These are phyloP conservation scores for Nicotiana paniculata DNA, from an alignment of 257 asterid species.

Conservation along the genomic window DNA sequence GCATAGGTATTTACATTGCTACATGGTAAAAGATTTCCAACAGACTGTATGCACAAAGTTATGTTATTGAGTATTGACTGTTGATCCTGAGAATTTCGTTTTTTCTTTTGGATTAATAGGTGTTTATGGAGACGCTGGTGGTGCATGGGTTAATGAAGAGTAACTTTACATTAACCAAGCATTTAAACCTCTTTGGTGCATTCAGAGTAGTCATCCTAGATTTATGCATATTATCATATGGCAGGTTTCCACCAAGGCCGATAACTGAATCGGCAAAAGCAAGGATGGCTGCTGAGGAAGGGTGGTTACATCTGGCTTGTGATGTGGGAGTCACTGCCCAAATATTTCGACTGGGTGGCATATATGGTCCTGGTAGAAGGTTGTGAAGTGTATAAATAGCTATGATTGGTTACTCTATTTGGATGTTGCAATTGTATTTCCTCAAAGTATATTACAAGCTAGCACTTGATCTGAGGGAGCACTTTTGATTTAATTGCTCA, in stretches of 20 bases:
- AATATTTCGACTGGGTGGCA: constrained; percentile 86
- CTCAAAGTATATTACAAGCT: not conserved
- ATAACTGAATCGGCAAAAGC: constrained; percentile 38
- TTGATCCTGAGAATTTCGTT: not conserved
- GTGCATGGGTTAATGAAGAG: constrained; percentile 89
- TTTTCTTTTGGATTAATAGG: constrained; percentile 38
- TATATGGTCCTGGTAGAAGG: constrained; percentile 98
- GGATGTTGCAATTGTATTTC: not conserved
- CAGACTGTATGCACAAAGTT: not conserved
- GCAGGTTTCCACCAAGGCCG: constrained; percentile 57
- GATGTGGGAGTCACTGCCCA: constrained; percentile 50
- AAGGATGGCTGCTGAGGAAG: constrained; percentile 74
- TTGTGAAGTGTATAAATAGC: not conserved
- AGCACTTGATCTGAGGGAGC: not conserved
- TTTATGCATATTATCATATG: constrained; percentile 8
- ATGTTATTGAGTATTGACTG: not conserved
- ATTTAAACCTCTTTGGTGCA: constrained; percentile 4
- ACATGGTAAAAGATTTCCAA: not conserved
- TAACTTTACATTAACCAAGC: constrained; percentile 28
- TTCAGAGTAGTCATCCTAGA: constrained; percentile 18
- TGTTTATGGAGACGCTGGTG: constrained; percentile 78
- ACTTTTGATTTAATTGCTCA: not conserved
- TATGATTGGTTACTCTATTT: not conserved
- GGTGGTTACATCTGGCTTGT: constrained; percentile 60
- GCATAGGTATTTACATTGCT: not conserved